Evolutionary conservation across 305 asterid genomes (phyloP), one percentile per base, ranked within the genome.

Genomic region (Solanum aculeatissimum): DNA sequence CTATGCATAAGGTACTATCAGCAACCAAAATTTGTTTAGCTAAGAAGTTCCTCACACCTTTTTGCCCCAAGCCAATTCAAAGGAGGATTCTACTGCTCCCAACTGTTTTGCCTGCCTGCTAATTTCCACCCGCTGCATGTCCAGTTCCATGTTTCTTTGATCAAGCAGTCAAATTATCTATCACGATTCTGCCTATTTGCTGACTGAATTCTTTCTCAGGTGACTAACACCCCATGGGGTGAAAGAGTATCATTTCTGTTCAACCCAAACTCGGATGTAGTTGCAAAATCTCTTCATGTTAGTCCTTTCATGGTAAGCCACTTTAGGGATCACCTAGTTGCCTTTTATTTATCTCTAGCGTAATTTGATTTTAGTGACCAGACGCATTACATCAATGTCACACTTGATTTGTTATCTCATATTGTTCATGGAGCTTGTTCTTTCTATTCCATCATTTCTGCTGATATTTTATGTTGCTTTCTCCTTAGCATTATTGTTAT

Each of bases 191-290:
- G 27, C 4, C 45, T 49, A 51, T 78, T 85, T 84, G 58, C 85
- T 86, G 49, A 85, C 66, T 49, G 58, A 49, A 49, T n/a, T 71
- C 43, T 77, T 81, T 86, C 89, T 88, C 91, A 94, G 98, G 97
- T 96, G 72, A 96, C 99, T 42, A 95, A 95, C 86, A 94, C 98
- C 19, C 99, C 99, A 35, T 96, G 99, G 98, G 97, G 98, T 81
- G 99, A 96, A 93, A 89, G 97, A 80, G 97, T 91, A 69, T 87
- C 89, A 27, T 96, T 96, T 88, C 57, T 95, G 66, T 95, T 96
- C 88, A 86, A 92, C 85, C 99, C 98, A 63, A 89, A 90, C 74
- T 92, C 97, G 16, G 98, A 95, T 89, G 81, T 89, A 80, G 98
- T 95, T 78, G 98, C 98, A 45, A 96, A 96, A 87, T 93, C 98